Evolutionary conservation across 768 basidiomycete genomes (phyloP), one percentile per base, ranked within the genome.

Genomic region (Agrocybe praecox): DNA sequence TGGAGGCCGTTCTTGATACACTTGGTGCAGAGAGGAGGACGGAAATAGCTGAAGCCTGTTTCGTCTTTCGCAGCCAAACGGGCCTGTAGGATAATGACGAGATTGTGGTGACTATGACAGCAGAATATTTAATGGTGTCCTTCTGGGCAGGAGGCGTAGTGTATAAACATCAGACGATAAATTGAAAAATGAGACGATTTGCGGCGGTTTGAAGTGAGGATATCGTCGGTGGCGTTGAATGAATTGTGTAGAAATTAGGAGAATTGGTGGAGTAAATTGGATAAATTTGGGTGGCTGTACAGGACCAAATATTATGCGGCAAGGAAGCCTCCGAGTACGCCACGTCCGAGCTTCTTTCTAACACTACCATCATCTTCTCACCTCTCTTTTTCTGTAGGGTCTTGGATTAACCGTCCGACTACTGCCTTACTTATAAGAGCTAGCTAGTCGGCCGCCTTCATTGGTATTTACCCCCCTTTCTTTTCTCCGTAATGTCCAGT

Each of bases 401-500:
- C 51, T 56, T 53, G 40, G 51, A 42, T 29, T 32, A 62, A 57
- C n/a, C 36, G 36, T 40, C 12, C 36, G 36, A 40, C 36, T 40
- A 40, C 36, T 40, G 5, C 26, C 26, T 29, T 29, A 29, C 26
- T 29, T 29, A 29, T 29, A 29, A 61, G 62, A 60, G 49, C 61
- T 62, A 59, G 66, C 63, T 65, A 61, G 61, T 59, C 55, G 45
- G 61, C 40, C 64, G 60, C 51, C 58, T 52, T 60, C 56, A 59
- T 62, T 67, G 67, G 68, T 69, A 65, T 61, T 69, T 52, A 60
- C 61, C 59, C 34, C 55, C 52, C 53, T 57, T 21, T 63, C 49
- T 52, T 62, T 67, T 57, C 48, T 56, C 54, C 46, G 24, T 58
- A 56, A 72, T 72, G 72, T 67, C 74, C 57, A 65, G 66, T 53